Evolutionary conservation across 805 yeast genomes (phyloP), one percentile per base, ranked within the genome.

Genomic region (Blastobotrys americana): DNA sequence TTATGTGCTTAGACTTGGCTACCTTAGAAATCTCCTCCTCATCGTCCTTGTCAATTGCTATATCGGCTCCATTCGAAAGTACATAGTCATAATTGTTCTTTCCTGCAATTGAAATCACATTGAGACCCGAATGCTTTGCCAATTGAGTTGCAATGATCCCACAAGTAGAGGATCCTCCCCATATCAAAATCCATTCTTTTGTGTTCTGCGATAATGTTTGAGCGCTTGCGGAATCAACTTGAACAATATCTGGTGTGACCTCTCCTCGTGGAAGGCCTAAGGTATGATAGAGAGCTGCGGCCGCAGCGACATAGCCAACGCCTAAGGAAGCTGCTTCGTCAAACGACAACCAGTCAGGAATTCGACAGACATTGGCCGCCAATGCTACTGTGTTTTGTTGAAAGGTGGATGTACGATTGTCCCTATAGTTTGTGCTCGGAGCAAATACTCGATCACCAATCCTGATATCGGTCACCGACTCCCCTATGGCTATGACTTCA

Each of bases 41-140:
- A 34, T 16, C n/a, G 8, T 34, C 37, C 10, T 15, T 6, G 20
- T 34, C 37, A 18, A 34, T 15, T 10, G 20, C 37, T 8, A 34
- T 34, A 18, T 34, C 37, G 17, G 37, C 37, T 6, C 37, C 37
- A 34, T 8, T 16, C n/a, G 37, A 34, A 10, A 16, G 17, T 16
- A 34, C 37, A 13, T 34, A 34, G n/a, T 34, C 37, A 8, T 15
- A 9, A 34, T 34, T 34, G 20, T 6, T 10, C 9, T 8, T 10
- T 16, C 37, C 20, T 8, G 37, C 37, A 13, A 18, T 15, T 10
- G 37, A 15, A 16, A 34, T 34, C 20, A 34, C 37, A 8, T 34
- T 34, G 10, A 34, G n/a, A 10, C 37, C 37, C 20, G 37, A 15
- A 13, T 34, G 20, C n/a, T 34, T 34, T 8, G 37, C 37, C 37